These are phyloP conservation scores for Capronia americana DNA, from an alignment of 2,329 filamentous ascomycete genomes.

Conservation along the genomic window DNA sequence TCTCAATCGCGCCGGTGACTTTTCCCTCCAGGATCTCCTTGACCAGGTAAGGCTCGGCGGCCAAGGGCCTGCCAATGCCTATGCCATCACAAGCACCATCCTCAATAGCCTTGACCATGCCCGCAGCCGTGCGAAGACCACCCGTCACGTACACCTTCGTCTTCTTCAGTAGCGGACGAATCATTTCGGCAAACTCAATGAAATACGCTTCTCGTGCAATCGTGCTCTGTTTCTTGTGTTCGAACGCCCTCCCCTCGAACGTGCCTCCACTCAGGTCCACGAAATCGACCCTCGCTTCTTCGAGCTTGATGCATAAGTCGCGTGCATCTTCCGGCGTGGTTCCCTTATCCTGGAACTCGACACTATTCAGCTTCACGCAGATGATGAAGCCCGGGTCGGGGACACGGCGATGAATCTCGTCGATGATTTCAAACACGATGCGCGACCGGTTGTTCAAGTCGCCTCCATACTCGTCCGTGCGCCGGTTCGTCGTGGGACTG, in stretches of 20 bases:
- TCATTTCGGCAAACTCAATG: constrained; percentile 39
- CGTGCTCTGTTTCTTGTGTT: constrained; percentile 37
- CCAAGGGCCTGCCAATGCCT: constrained; percentile 36
- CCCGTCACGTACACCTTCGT: constrained; percentile 38
- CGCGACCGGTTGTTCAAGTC: constrained; percentile 69
- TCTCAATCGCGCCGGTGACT: constrained; percentile 34
- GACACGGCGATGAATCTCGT: constrained; percentile 40
- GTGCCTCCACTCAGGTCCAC: constrained; percentile 38
- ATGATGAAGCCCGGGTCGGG: constrained; percentile 34
- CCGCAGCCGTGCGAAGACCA: constrained; percentile 31
- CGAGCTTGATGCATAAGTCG: constrained; percentile 33
- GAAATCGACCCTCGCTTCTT: constrained; percentile 37
- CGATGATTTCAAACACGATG: constrained; percentile 61
- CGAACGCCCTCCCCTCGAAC: constrained; percentile 35
- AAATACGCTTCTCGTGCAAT: constrained; percentile 36
- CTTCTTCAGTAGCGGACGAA: constrained; percentile 36
- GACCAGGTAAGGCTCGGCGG: constrained; percentile 35
- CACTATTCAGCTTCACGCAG: constrained; percentile 37
- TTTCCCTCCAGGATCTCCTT: constrained; percentile 35
- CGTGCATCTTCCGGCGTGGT: constrained; percentile 35
- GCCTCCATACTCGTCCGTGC: constrained; percentile 50
- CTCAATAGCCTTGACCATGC: constrained; percentile 36
- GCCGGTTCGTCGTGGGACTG: constrained; percentile 37
- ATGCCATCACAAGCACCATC: constrained; percentile 32
- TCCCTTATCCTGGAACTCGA: constrained; percentile 39